A percentile compares a stretch with the other conserved stretches of the same genome.
These are phyloP conservation scores for Diaporthe sp. DNA, from an alignment of 2,329 filamentous ascomycete species.

Conservation along the genomic window DNA sequence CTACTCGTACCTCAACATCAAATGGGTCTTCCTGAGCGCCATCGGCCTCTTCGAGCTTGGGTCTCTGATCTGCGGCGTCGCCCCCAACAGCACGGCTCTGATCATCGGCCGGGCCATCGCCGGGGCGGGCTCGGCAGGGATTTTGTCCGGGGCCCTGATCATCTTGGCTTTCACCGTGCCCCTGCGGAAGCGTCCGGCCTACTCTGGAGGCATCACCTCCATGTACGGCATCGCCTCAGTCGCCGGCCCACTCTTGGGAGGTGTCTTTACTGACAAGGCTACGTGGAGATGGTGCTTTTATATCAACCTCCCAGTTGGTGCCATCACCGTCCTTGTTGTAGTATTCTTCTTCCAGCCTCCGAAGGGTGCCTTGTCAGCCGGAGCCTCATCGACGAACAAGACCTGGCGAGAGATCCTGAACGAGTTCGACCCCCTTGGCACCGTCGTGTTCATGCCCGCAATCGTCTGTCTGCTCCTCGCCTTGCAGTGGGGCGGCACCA, in stretches of 20 bases:
- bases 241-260: constrained; percentile 50
- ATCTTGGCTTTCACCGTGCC: constrained; percentile 54
- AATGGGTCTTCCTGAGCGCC: constrained; percentile 53
- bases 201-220: constrained; percentile 55
- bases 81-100: constrained; percentile 48
- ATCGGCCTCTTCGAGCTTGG: constrained; percentile 58
- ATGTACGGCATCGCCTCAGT: constrained; percentile 60
- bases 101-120: constrained; percentile 50
- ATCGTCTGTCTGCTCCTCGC: constrained; percentile 63
- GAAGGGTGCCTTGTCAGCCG: constrained; percentile 24
- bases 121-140: constrained; percentile 55
- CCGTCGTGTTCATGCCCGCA: constrained; percentile 50
- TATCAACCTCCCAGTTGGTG: constrained; percentile 54
- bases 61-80: constrained; percentile 53
- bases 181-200: constrained; percentile 46
- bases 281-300: constrained; percentile 49
- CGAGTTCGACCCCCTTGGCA: constrained; percentile 49
- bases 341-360: constrained; percentile 49
- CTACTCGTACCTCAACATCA: constrained; percentile 58
- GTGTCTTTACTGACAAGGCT: constrained; percentile 50
- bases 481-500: constrained; percentile 61
- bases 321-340: constrained; percentile 48
- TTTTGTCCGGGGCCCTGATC: constrained; percentile 57
- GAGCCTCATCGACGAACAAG: constrained; percentile 40
- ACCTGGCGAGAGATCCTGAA: constrained; percentile 44